Evolutionary conservation across 345 rosid genomes (phyloP).

Genomic region (Populus alba): DNA sequence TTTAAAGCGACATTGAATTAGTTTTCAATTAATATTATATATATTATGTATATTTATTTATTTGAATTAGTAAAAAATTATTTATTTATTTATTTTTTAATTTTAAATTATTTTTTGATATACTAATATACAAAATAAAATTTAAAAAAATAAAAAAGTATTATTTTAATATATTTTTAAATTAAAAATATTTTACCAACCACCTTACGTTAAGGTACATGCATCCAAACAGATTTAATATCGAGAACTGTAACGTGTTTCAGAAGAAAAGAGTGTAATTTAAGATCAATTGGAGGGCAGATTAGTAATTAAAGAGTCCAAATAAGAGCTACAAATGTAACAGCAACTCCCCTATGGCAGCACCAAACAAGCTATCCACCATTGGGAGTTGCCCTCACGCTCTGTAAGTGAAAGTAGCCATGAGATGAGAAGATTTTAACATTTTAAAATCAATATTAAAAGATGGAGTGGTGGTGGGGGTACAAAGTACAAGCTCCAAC

Average conservation of each 20-base stretch:
- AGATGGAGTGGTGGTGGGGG: not conserved
- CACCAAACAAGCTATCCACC: not conserved
- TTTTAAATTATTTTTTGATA: rapidly evolving
- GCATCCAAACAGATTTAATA: no score
- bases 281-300: not conserved
- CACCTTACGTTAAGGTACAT: no score
- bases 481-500: slow-evolving; percentile 3
- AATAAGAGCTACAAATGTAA: not conserved
- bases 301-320: not conserved
- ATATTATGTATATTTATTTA: no score
- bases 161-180: no score
- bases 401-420: not conserved
- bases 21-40: no score
- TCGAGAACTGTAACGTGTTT: no score
- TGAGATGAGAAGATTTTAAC: not conserved
- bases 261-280: not conserved
- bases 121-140: no score
- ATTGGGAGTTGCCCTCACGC: slow-evolving; percentile 9
- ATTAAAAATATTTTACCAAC: no score
- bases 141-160: no score
- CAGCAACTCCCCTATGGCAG: not conserved
- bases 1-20: no score
- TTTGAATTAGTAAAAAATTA: no score
- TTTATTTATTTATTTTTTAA: no score
- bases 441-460: not conserved